Base-by-base conservation (phyloP, 805 yeast genomes). In the Pichia manshurica region DNA sequence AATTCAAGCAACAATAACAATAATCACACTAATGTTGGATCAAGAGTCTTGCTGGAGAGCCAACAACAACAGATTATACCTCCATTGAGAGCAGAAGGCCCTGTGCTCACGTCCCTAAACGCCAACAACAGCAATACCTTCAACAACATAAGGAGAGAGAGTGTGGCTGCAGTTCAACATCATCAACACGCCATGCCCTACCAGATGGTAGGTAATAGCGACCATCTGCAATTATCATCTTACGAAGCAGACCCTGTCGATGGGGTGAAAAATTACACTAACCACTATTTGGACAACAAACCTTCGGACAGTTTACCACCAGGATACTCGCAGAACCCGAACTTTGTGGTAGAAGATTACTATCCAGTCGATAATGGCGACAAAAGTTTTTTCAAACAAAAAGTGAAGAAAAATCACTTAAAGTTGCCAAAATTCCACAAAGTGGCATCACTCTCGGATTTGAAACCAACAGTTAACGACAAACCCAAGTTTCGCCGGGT, bases 401-500 rank as follows among this genome's bases (percentile, higher is more conserved):
- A 33, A 15, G 36, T 8, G 16, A 7, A 6, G 12, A 33, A 15
- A 17, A 33, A 33, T 33, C 20, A 33, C 16, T n/a, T 33, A 8
- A 33, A n/a, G 9, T n/a, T 33, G 12, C 36, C 91, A 1, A 67
- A 63, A 43, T 73, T 77, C 53, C 58, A 62, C 19, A 70, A 64
- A 47, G 63, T 82, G 16, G 60, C 61, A 32, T 62, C 66, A 41
- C 68, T 64, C 44, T 51, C 66, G n/a, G 88, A 84, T 46, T 65
- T 85, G 50, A 69, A 67, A n/a, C 95, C 95, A 0, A 65, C 69
- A 13, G 50, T 74, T 4, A 82, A 84, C 57, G 63, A 66, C n/a
- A 76, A 73, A 43, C 90, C 90, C 2, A 81, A 81, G 64, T 83
- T 77, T 57, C 69, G 93, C 53, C 69, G 93, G 48, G 84, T 87